Conservation (phyloP, 768 basidiomycete genomes). For the Suillus occidentalis region DNA sequence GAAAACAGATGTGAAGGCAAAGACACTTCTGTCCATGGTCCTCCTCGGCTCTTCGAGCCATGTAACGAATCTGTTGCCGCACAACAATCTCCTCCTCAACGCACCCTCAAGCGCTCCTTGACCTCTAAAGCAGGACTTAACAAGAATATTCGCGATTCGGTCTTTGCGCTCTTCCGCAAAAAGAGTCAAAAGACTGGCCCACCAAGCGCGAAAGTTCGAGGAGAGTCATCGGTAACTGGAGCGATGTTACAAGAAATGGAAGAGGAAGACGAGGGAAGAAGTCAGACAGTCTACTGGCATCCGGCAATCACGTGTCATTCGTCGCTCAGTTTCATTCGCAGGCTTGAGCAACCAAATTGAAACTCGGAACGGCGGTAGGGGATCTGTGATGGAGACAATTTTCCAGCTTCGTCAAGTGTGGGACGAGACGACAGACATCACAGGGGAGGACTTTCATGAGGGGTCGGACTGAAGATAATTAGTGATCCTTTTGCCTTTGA, state of each 20-base stretch:
- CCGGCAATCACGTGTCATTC: constrained; percentile 14
- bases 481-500: neutral
- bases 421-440: neutral
- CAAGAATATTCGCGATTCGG: constrained; percentile 7
- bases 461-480: neutral
- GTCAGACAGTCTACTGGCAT: neutral
- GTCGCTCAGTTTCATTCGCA: constrained; percentile 27
- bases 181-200: neutral
- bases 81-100: constrained; percentile 11
- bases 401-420: neutral
- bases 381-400: constrained; percentile 16
- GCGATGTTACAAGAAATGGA: neutral
- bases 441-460: neutral
- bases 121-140: constrained; percentile 8
- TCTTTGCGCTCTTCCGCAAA: constrained; percentile 11
- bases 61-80: neutral
- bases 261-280: neutral
- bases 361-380: neutral
- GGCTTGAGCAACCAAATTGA: constrained; percentile 12
- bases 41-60: constrained; percentile 9
- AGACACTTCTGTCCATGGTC: neutral
- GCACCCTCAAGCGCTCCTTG: constrained; percentile 14
- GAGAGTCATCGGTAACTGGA: neutral
- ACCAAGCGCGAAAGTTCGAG: neutral
- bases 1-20: constrained; percentile 8